Conservation (phyloP, 1,139 yeast species). For the Protomyces gravidus region DNA sequence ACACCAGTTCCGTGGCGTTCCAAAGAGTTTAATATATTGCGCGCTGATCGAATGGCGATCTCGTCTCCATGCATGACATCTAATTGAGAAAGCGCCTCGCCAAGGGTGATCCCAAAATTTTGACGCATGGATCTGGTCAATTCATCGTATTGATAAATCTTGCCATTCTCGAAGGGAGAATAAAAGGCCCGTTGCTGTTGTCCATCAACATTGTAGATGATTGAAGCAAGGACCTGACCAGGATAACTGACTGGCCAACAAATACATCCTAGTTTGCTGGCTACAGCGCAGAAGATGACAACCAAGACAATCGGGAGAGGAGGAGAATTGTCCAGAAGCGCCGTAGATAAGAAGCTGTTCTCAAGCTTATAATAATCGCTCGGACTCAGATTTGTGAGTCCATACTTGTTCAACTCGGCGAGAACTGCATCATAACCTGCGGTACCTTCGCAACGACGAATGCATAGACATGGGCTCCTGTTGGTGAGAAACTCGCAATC, state of each 20-base stretch:
- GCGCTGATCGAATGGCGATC: conserved; percentile 3
- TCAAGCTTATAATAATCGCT: conserved; percentile 9
- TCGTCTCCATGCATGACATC: background rate
- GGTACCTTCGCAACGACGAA: too few species aligned
- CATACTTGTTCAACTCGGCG: background rate
- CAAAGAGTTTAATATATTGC: conserved; percentile 10
- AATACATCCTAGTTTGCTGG: conserved; percentile 1
- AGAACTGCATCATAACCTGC: background rate
- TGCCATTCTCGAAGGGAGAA: conserved; percentile 15
- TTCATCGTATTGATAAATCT: background rate
- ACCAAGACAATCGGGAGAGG: conserved; percentile 20
- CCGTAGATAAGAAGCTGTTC: conserved; percentile 13
- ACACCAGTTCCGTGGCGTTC: conserved; percentile 10
- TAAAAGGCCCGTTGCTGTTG: background rate
- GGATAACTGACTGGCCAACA: conserved; percentile 15
- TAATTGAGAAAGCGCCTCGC: background rate
- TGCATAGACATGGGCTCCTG: background rate
- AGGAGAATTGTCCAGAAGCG: conserved; percentile 2
- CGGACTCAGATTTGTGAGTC: background rate
- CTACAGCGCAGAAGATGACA: conserved; percentile 8
- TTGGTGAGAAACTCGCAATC: background rate
- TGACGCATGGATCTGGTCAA: conserved; percentile 2
- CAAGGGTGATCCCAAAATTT: background rate
- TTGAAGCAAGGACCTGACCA: conserved; percentile 15
- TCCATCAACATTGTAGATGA: background rate